Base-by-base conservation (phyloP, 768 basidiomycete genomes). In the Suillus cothurnatus region DNA sequence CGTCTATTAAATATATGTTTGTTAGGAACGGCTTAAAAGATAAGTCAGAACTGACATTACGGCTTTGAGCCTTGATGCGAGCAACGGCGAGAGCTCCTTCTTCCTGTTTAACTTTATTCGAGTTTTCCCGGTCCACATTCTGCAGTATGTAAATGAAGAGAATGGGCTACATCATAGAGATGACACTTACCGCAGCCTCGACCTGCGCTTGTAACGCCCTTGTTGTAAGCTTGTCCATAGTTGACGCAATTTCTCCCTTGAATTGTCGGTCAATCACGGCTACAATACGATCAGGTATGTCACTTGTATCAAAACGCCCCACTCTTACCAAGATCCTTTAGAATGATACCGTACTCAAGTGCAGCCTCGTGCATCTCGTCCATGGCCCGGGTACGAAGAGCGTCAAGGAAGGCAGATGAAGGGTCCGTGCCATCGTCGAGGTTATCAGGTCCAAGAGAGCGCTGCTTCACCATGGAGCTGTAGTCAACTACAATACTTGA, bases 231-330 rank as follows among this genome's bases (percentile, higher is more conserved):
- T 92, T 91, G 72, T 93, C 90, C 92, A 93, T 94, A 1, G 91
- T 92, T 32, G 84, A 79, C 1, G 91, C 93, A 68, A 93, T 93
- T 71, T 94, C 92, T 65, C 92, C 92, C 80, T 94, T 94, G 81
- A 94, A 94, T 70, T 93, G 90, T 36, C 93, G 81, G 72, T 94
- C 92, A 64, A 94, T 94, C 62, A 94, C 93, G 62, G 92, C 93
- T 88, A 23, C 68, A 59, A 41, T n/a, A 69, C 32, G n/a, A 32
- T 47, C 36, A 34, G 19, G 1, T 61, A 64, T 53, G 8, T 36
- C 11, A 23, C n/a, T 11, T 41, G 61, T 34, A 34, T 39, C n/a
- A 14, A 57, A 26, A 38, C 14, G 19, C 31, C 41, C 19, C 28
- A 57, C 36, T 72, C 82, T 6, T 69, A 88, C 88, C 89, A 43